A percentile compares a stretch with the other conserved stretches of the same genome.
phyloP scores from a whole-genome alignment of 2,329 filamentous ascomycete species.

The Bipolaris oryzae region DNA sequence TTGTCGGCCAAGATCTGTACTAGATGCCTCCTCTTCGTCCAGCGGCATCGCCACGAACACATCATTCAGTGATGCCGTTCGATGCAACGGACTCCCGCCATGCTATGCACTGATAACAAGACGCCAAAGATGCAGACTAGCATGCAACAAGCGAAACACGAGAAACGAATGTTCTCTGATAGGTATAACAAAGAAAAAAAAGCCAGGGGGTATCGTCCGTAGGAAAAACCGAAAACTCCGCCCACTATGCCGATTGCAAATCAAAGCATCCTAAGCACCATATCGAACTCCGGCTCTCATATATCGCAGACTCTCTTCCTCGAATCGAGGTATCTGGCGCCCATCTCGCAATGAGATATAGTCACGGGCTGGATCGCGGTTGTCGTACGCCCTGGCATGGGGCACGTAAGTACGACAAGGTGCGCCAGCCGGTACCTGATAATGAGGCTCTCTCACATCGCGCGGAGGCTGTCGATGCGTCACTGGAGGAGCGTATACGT shows the following conservation, averaged over 20 bases:
- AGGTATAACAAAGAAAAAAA: slow-evolving; percentile 16
- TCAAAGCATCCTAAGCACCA: slow-evolving; percentile 23
- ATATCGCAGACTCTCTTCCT: slow-evolving; percentile 15
- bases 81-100: neutral
- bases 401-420: slow-evolving; percentile 20
- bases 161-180: slow-evolving; percentile 9
- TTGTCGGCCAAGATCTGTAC: neutral
- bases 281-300: slow-evolving; percentile 21
- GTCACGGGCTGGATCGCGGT: slow-evolving; percentile 19
- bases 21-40: neutral
- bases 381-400: slow-evolving; percentile 20
- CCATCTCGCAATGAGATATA: slow-evolving; percentile 19
- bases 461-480: slow-evolving; percentile 19
- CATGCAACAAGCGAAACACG: neutral
- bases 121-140: neutral
- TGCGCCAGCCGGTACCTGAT: slow-evolving; percentile 18
- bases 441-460: slow-evolving; percentile 27
- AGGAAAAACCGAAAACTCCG: slow-evolving; percentile 25
- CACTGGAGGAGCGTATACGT: slow-evolving; percentile 20
- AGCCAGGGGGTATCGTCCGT: slow-evolving; percentile 36
- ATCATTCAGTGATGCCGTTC: neutral
- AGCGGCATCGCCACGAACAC: neutral
- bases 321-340: slow-evolving; percentile 12
- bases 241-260: slow-evolving; percentile 8
- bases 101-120: slow-evolving; percentile 3